Percentiles rank a stretch among this genome's conserved stretches.
Evolutionary conservation across 2,329 filamentous ascomycete species (phyloP).

Genomic region (Diaporthe amygdali): DNA sequence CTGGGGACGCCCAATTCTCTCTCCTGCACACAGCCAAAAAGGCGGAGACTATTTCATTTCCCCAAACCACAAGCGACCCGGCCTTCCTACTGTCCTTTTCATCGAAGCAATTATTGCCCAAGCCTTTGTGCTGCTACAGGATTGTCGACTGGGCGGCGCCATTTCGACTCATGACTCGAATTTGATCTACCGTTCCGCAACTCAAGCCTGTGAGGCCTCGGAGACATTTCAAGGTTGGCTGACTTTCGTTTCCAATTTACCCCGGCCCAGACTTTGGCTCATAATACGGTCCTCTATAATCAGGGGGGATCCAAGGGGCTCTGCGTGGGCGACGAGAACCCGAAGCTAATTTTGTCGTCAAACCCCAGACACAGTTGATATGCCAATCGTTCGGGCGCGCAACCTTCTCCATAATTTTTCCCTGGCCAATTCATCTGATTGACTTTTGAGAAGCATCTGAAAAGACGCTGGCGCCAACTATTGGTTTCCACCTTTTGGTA

Average conservation of each 20-base stretch:
- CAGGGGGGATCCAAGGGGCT: conserved; percentile 20
- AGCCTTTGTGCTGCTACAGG: background rate
- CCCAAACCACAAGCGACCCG: background rate
- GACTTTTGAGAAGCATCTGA: background rate
- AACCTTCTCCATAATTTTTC: background rate
- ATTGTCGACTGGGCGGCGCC: background rate
- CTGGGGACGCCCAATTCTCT: background rate
- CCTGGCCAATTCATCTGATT: background rate
- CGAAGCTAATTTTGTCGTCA: conserved; percentile 9
- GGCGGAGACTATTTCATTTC: too few relatives aligned
- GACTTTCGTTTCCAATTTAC: background rate
- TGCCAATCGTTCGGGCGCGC: background rate
- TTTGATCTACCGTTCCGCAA: conserved; percentile 3
- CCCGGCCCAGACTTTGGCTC: background rate
- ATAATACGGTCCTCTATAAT: conserved; percentile 8
- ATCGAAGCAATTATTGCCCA: background rate
- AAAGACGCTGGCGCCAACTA: background rate
- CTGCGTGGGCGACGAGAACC: background rate
- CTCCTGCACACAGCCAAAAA: background rate
- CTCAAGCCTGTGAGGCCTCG: background rate
- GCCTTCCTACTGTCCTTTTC: background rate
- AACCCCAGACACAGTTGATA: background rate
- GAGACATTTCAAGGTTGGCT: conserved; percentile 9
- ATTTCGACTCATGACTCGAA: conserved; percentile 7
- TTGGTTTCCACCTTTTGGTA: background rate